phyloP scores from a whole-genome alignment of 306 rosid genomes.

The Cicer yamashitae region DNA sequence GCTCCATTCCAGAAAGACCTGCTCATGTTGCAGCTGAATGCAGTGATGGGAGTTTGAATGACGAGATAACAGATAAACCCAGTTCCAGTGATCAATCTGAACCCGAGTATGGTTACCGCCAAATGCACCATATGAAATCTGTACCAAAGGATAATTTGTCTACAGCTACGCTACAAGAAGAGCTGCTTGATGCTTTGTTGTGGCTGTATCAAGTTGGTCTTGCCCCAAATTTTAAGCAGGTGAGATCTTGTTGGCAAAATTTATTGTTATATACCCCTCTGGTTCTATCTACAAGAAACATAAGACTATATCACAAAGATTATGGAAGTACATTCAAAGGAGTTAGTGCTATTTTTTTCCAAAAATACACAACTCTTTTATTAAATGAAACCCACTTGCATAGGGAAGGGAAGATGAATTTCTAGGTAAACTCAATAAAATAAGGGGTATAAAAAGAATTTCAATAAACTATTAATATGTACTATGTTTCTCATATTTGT shows the following conservation, averaged over 20 bases:
- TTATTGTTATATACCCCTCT: conserved; percentile 24
- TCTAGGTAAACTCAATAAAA: not conserved
- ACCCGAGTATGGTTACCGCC: conserved; percentile 69
- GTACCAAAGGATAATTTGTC: conserved; percentile 74
- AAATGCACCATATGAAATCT: conserved; percentile 55
- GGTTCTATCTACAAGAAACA: too few relatives aligned
- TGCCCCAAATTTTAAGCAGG: conserved; percentile 94
- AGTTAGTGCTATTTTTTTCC: not conserved
- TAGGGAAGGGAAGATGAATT: not conserved
- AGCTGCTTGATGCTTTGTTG: conserved; percentile 81
- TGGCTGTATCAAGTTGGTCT: conserved; percentile 91
- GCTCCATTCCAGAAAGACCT: conserved; percentile 78
- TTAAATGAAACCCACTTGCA: not conserved
- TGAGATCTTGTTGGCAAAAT: conserved; percentile 45
- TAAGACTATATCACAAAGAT: not conserved
- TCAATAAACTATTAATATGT: not conserved
- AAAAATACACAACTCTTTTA: not conserved
- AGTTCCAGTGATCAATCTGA: conserved; percentile 88
- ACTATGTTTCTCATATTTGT: not conserved
- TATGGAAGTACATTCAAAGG: not conserved
- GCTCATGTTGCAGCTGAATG: conserved; percentile 88
- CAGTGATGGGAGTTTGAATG: conserved; percentile 79
- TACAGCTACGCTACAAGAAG: conserved; percentile 74
- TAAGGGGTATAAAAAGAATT: not conserved
- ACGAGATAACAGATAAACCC: conserved; percentile 87